These are phyloP conservation scores for Lichtheimia ramosa DNA, from an alignment of 371 early-diverging fungal genomes.

Conservation along the genomic window DNA sequence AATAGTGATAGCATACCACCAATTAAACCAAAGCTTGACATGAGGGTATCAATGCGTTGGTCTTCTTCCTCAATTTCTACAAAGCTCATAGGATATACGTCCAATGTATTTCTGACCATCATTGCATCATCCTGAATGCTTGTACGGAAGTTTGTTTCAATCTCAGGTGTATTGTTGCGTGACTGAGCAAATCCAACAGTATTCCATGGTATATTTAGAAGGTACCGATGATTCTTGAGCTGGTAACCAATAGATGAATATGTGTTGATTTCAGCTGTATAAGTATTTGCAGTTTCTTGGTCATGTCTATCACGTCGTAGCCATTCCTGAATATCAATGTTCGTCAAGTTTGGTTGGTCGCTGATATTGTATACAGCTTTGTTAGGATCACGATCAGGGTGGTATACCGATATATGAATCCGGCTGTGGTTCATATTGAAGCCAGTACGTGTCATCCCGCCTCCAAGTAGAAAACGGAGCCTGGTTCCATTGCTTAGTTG, in stretches of 20 bases:
- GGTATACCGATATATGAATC: not conserved
- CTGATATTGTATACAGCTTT: not conserved
- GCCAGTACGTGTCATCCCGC: not conserved
- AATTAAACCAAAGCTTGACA: not conserved
- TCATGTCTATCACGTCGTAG: not conserved
- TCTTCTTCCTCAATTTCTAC: not conserved
- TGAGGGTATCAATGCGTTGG: not conserved
- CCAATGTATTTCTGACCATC: not conserved
- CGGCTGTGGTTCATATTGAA: not conserved
- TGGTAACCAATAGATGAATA: not conserved
- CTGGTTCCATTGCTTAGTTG: not conserved
- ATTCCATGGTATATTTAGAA: not conserved
- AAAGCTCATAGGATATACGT: not conserved
- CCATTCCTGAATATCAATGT: not conserved
- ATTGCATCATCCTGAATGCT: not conserved
- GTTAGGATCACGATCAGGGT: not conserved
- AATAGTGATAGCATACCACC: not conserved
- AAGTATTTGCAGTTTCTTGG: not conserved
- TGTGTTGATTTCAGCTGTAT: not conserved
- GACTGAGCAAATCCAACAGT: constrained; percentile 1
- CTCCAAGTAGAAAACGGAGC: not conserved
- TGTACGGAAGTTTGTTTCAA: not conserved
- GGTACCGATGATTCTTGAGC: not conserved
- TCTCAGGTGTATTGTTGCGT: not conserved
- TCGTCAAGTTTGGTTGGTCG: not conserved